phyloP scores from a whole-genome alignment of 805 yeast species.

The Metschnikowia koreensis region DNA sequence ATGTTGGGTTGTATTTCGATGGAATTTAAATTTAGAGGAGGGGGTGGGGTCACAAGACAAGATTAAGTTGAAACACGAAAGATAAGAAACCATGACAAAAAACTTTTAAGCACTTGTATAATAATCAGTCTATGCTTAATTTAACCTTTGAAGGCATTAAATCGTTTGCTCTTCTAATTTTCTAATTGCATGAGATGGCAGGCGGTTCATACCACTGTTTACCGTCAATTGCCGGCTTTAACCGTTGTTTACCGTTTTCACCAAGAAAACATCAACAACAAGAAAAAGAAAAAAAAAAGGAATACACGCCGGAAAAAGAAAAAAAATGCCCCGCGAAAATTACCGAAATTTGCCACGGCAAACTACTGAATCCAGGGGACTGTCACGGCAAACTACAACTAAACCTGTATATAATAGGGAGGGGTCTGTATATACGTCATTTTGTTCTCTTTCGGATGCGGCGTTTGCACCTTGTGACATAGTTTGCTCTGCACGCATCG shows the following conservation, averaged over 20 bases:
- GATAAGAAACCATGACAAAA: no score
- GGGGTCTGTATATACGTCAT: not conserved
- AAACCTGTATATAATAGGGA: not conserved
- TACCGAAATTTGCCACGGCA: not conserved
- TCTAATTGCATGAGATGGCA: not conserved
- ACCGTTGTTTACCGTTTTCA: not conserved
- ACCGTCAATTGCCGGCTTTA: not conserved
- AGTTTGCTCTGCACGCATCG: not conserved
- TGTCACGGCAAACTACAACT: not conserved
- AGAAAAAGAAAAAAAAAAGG: no score
- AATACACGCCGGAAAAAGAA: not conserved
- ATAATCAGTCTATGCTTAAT: no score
- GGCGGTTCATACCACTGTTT: not conserved
- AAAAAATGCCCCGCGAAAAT: not conserved
- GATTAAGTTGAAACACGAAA: no score
- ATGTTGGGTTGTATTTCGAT: no score
- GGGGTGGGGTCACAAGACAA: no score
- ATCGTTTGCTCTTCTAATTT: not conserved
- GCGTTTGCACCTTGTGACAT: constrained; percentile 5
- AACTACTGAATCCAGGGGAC: not conserved
- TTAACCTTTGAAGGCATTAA: no score
- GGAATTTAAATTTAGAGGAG: no score
- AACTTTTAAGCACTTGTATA: no score
- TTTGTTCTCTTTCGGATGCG: not conserved
- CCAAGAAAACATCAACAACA: no score